These are phyloP conservation scores for Myrica gale DNA, from an alignment of 306 rosid genomes.

Conservation along the genomic window DNA sequence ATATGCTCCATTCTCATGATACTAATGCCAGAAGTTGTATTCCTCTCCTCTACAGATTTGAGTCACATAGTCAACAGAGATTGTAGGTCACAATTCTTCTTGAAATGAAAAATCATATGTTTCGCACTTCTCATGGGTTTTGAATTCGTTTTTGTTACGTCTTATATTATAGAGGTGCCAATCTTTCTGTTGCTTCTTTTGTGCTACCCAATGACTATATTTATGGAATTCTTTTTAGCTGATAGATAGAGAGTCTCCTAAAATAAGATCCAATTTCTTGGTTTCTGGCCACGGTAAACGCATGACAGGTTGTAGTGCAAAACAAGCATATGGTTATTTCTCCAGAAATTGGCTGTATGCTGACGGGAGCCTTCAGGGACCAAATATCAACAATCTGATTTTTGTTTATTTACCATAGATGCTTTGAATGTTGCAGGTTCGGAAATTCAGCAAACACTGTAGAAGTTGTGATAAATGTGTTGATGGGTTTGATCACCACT, in stretches of 20 bases:
- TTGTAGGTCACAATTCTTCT: neutral
- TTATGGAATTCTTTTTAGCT: neutral
- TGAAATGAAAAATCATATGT: neutral
- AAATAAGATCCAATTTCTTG: neutral
- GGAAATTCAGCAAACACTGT: constrained; percentile 96
- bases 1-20: neutral
- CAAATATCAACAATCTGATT: neutral
- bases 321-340: neutral
- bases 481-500: constrained; percentile 97
- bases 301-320: neutral
- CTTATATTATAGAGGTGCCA: neutral
- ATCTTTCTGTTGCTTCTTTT: neutral
- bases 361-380: neutral
- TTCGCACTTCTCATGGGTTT: neutral
- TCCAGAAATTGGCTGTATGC: neutral
- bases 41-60: neutral
- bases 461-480: constrained; percentile 99
- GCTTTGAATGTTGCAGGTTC: constrained; percentile 61
- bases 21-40: neutral
- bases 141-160: neutral
- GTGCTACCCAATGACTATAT: neutral
- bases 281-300: neutral
- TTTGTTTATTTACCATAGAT: neutral
- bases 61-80: neutral
- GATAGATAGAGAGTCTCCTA: neutral